Evolutionary conservation across 106 monocot species (phyloP), one percentile per base, ranked within the genome.

Genomic region (Dendrobium catenatum): DNA sequence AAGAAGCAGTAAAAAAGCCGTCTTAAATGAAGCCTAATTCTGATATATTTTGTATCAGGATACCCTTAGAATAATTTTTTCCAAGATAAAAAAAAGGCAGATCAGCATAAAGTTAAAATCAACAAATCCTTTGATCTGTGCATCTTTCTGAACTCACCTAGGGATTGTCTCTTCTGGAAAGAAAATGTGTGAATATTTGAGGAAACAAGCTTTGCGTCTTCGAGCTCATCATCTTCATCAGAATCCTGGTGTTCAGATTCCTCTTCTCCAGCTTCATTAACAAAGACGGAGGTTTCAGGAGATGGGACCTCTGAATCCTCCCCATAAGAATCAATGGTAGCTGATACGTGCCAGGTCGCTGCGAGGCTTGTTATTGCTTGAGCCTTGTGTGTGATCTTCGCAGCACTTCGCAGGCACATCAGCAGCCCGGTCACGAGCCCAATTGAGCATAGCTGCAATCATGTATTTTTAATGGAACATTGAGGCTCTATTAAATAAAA

Each of bases 341-440:
- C 92, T 6, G 83, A 89, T 15, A 82, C 91, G 42, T 98, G 97
- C 97, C 97, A 98, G 8, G 82, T 83, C 1, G 97, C 92, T 3
- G 97, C 97, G 26, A 84, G 89, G 88, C 94, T 91, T 0, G 94
- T 98, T 67, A 98, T 89, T 15, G 94, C 89, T 77, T 94, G 94
- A 4, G 97, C 92, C 79, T 89, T 98, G 82, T 98, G 97, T 15
- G 97, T 98, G 81, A 98, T 98, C 87, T 92, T 94, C 0, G 95
- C 95, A 0, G 97, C 97, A 43, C 94, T 91, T 0, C 89, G 88
- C 8, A 98, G 86, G 66, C 97, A 98, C 27, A 98, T 82, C 20
- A 93, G 80, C 18, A 98, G 80, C 43, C 97, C 97, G 0, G 83
- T 89, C 47, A 98, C 89, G 6, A 95, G 85, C 16, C 84, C 89